Percentiles rank a stretch among this genome's conserved stretches.
Conservation (phyloP, 2,329 filamentous ascomycete species). For the Pseudogymnoascus sp. region DNA sequence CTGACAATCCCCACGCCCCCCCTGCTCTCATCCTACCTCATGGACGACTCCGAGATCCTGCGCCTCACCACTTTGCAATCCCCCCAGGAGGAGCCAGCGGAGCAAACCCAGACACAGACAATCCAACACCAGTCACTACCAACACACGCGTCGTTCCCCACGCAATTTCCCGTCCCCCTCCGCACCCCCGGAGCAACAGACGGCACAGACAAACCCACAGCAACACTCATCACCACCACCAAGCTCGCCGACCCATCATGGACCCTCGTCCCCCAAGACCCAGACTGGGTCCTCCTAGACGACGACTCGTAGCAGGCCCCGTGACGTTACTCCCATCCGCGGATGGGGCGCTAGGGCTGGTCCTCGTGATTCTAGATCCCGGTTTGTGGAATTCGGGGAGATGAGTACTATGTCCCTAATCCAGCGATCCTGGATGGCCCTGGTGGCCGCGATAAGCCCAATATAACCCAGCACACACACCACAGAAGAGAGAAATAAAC, state of each 20-base stretch:
- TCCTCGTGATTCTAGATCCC: neutral
- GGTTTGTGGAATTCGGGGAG: neutral
- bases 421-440: neutral
- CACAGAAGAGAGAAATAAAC: neutral
- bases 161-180: neutral
- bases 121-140: neutral
- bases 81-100: neutral
- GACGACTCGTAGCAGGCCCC: constrained; percentile 6
- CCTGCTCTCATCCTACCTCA: neutral
- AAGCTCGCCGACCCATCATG: neutral
- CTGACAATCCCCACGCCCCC: neutral
- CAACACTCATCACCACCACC: neutral
- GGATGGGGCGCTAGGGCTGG: neutral
- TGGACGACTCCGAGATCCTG: neutral
- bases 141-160: neutral
- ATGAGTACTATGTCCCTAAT: neutral
- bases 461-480: neutral
- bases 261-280: neutral
- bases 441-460: neutral
- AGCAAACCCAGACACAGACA: neutral
- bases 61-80: neutral
- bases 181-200: neutral
- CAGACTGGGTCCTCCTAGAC: neutral
- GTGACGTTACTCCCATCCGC: neutral
- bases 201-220: neutral